Evolutionary conservation across 1,284 basidiomycete species (phyloP), one percentile per base, ranked within the genome.

Genomic region (Sanguinoderma infundibulare): DNA sequence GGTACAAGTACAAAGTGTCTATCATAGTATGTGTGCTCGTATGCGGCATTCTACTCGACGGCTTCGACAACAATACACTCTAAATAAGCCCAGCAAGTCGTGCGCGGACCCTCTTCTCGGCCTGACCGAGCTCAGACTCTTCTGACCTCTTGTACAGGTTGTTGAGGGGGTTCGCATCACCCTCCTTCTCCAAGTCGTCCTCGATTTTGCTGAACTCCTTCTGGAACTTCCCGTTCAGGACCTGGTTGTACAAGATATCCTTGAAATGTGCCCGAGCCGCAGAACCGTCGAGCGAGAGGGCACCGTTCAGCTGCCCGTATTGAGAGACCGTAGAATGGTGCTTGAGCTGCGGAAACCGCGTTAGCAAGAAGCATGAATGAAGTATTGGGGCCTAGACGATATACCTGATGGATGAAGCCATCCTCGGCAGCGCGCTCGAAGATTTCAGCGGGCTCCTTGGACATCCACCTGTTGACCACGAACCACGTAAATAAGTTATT

Each of bases 381-480:
- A 7, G 6, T 4, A 7, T 30, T 2, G 24, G 38, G n/a, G 17
- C 14, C 14, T 22, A 51, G n/a, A 1, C 5, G 56, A n/a, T 64
- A 35, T 56, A 80, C 84, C 75, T 87, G 86, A 26, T 70, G 72
- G 56, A 87, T 82, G 71, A 88, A 87, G 17, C 87, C 87, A 46
- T 87, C 86, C 63, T 88, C 86, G 2, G 86, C 86, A 8, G 87
- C 86, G 30, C 85, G 77, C 70, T 88, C 86, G 70, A 89, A 89
- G 49, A 88, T 87, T 65, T 87, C 87, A n/a, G 87, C 86, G 2
- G 87, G 86, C 67, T 88, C 86, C 67, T 87, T 88, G 32, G 87
- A 87, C 86, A 88, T 88, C 86, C 86, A 87, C 85, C 86, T 87
- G 57, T 35, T 20, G 20, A 32, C 34, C 10, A 34, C 3, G 40